Evolutionary conservation across 768 basidiomycete genomes (phyloP).

Genomic region (Calocera cornea): DNA sequence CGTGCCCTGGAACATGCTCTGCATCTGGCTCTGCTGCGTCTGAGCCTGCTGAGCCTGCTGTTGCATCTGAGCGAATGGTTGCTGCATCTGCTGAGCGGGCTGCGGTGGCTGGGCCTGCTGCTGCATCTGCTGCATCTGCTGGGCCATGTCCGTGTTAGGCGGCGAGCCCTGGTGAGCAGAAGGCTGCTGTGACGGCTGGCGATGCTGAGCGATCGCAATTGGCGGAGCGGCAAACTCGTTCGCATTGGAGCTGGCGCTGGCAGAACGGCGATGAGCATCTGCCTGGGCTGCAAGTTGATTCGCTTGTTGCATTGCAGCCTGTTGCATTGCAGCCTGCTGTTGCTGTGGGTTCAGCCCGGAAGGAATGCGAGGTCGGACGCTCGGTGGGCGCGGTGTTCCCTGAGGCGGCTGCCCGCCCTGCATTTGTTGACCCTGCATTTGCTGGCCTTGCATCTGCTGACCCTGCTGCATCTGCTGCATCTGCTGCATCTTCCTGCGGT

Average conservation of each 20-base stretch:
- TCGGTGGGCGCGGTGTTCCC: neutral
- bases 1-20: neutral
- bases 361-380: neutral
- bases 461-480: neutral
- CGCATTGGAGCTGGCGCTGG: slow-evolving; percentile 2
- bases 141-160: neutral
- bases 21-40: neutral
- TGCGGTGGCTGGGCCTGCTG: neutral
- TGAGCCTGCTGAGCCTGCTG: neutral
- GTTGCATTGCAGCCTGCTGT: neutral
- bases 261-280: neutral
- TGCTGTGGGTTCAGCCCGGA: neutral
- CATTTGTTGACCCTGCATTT: neutral
- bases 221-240: neutral
- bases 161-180: neutral
- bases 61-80: neutral
- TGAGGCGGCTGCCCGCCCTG: neutral
- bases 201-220: neutral
- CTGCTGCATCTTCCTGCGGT: neutral
- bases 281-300: neutral
- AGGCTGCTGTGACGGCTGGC: neutral
- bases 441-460: neutral
- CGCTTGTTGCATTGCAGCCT: neutral
- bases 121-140: neutral
- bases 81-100: neutral